phyloP scores from a whole-genome alignment of 2,329 filamentous ascomycete genomes.

The Colletotrichum sojae region DNA sequence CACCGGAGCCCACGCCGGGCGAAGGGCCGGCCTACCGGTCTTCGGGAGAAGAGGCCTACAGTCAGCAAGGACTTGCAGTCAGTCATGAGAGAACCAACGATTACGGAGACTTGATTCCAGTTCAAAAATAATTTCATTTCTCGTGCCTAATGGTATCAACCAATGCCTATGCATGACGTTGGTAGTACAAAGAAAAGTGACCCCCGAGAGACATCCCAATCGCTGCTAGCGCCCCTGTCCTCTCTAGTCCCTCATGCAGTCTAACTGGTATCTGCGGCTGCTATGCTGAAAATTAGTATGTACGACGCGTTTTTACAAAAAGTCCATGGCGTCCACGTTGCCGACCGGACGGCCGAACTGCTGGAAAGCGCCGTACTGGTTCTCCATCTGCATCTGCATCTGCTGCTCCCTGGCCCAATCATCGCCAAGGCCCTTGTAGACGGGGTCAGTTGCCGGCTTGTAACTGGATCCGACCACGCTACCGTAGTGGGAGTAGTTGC shows the following conservation, averaged over 20 bases:
- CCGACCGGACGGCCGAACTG: slow-evolving; percentile 57
- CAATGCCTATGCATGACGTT: slow-evolving; percentile 26
- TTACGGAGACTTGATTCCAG: too few species aligned
- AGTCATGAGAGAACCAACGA: too few species aligned
- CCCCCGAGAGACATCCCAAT: background rate
- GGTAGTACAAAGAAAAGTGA: slow-evolving; percentile 9
- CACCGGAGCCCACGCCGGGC: too few species aligned
- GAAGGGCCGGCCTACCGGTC: too few species aligned
- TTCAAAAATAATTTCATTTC: slow-evolving; percentile 12
- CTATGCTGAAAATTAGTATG: slow-evolving; percentile 19
- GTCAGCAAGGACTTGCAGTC: too few species aligned
- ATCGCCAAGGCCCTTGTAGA: slow-evolving; percentile 67
- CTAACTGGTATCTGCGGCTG: slow-evolving; percentile 25
- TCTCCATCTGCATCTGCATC: slow-evolving; percentile 76
- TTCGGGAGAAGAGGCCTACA: too few species aligned
- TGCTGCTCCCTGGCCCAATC: slow-evolving; percentile 54
- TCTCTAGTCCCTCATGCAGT: slow-evolving; percentile 16
- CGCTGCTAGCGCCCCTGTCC: background rate
- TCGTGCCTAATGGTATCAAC: slow-evolving; percentile 34
- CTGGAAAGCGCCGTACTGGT: slow-evolving; percentile 76
- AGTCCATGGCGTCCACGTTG: slow-evolving; percentile 65
- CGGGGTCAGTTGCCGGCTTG: slow-evolving; percentile 72
- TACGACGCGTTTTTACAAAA: slow-evolving; percentile 51
- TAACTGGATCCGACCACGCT: slow-evolving; percentile 50
- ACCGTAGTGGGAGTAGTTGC: slow-evolving; percentile 62